phyloP scores from a whole-genome alignment of 306 rosid species.

The Dryas alaskensis region DNA sequence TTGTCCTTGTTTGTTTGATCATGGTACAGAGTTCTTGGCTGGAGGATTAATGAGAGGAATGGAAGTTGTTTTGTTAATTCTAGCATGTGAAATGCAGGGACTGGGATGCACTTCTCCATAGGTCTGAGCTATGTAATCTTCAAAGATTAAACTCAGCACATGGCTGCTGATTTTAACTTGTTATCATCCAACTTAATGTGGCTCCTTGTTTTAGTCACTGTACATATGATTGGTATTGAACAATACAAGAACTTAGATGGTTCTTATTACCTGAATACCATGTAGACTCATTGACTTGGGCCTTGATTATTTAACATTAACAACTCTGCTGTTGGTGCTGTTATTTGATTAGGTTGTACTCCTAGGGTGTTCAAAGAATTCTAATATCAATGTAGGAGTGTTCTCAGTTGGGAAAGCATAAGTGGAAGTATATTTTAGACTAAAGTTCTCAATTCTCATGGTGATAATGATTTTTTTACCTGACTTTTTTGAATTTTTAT shows the following conservation, averaged over 20 bases:
- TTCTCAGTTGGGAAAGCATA: neutral
- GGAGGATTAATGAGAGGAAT: neutral
- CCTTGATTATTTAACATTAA: no score
- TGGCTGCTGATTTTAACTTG: neutral
- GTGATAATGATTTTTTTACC: conserved; percentile 1
- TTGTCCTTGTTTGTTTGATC: neutral
- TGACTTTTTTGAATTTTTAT: neutral
- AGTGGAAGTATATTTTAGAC: neutral
- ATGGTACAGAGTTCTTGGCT: neutral
- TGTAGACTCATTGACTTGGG: no score
- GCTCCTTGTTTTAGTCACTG: neutral
- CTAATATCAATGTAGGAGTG: neutral
- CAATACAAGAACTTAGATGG: no score
- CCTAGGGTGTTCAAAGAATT: neutral
- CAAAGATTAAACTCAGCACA: neutral
- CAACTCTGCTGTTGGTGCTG: neutral
- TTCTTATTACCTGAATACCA: no score
- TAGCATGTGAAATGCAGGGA: neutral
- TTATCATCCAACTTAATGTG: neutral
- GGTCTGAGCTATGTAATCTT: no score
- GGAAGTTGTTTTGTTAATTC: neutral
- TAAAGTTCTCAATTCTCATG: neutral
- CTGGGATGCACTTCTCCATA: neutral
- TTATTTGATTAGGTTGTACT: neutral
- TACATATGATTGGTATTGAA: neutral